Evolutionary conservation across 78 protist genomes (phyloP).

Genomic region (Guillardia theta): DNA sequence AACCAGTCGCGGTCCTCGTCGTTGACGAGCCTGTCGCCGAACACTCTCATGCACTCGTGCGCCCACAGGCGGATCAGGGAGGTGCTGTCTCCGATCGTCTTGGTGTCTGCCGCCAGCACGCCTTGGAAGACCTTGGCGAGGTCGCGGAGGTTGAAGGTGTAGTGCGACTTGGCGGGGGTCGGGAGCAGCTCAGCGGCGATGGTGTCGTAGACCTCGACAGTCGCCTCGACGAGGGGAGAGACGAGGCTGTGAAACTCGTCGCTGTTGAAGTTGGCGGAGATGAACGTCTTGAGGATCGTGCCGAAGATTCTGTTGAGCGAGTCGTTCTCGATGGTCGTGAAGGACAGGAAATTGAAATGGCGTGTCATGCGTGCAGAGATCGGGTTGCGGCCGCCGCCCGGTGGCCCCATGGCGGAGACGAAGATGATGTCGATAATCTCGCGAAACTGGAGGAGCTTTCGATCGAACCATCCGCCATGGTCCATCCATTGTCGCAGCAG

Average conservation of each 20-base stretch:
- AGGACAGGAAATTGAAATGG: constrained; percentile 78
- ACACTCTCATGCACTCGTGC: constrained; percentile 89
- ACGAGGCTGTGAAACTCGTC: neutral
- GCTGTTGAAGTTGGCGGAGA: neutral
- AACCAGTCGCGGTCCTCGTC: constrained; percentile 74
- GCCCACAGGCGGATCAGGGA: constrained; percentile 75
- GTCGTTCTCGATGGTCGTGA: constrained; percentile 67
- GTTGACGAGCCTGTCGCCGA: constrained; percentile 85
- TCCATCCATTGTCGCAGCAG: constrained; percentile 84
- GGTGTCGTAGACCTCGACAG: constrained; percentile 41
- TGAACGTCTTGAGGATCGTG: constrained; percentile 58
- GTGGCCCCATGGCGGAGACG: constrained; percentile 85
- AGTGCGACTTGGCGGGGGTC: constrained; percentile 88
- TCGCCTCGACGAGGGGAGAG: neutral
- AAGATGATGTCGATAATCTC: constrained; percentile 59
- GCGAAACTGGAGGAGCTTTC: constrained; percentile 51
- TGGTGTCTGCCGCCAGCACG: constrained; percentile 51
- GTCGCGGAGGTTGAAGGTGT: constrained; percentile 95
- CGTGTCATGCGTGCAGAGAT: constrained; percentile 76
- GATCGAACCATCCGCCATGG: constrained; percentile 75
- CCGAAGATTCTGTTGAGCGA: constrained; percentile 65
- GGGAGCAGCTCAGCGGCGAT: constrained; percentile 71
- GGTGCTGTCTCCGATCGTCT: neutral
- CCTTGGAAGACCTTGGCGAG: constrained; percentile 81
- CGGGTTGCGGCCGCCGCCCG: constrained; percentile 85